A percentile compares a stretch with the other conserved stretches of the same genome.
These are phyloP conservation scores for Silene conica DNA, from an alignment of 148 eudicot genomes.

Conservation along the genomic window DNA sequence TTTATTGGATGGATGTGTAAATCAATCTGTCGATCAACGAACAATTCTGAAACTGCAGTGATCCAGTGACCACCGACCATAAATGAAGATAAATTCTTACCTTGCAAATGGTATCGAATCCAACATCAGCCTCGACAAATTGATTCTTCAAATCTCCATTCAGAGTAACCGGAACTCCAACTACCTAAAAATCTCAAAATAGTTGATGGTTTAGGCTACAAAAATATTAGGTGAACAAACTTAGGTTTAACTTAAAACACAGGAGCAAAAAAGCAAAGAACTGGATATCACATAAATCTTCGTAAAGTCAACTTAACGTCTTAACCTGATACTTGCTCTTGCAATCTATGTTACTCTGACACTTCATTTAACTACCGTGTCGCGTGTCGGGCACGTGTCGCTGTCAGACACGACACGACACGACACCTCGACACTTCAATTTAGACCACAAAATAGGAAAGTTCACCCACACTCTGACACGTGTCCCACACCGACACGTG, in stretches of 20 bases:
- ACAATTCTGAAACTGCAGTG: not conserved
- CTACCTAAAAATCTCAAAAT: conserved; percentile 52
- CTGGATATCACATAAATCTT: not conserved
- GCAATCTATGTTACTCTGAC: too few relatives aligned
- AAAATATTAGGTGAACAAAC: not conserved
- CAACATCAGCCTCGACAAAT: conserved; percentile 50
- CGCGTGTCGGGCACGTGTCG: too few relatives aligned
- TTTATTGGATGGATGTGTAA: not conserved
- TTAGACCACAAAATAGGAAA: too few relatives aligned
- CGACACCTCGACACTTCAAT: too few relatives aligned
- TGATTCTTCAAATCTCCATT: conserved; percentile 53
- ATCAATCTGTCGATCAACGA: not conserved
- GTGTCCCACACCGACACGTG: too few relatives aligned
- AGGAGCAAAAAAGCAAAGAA: not conserved
- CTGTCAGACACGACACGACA: too few relatives aligned
- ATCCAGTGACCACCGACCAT: not conserved
- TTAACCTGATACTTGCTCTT: conserved; percentile 9
- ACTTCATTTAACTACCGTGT: too few relatives aligned
- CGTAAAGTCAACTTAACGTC: not conserved
- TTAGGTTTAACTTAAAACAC: not conserved
- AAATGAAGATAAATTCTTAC: conserved; percentile 28
- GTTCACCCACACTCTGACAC: too few relatives aligned
- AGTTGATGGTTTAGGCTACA: not conserved
- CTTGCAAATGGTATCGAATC: conserved; percentile 77
- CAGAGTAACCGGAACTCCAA: conserved; percentile 92